A percentile compares a stretch with the other conserved stretches of the same genome.
Conservation (phyloP, 2,329 filamentous ascomycete genomes). For the Blastomyces percursus region DNA sequence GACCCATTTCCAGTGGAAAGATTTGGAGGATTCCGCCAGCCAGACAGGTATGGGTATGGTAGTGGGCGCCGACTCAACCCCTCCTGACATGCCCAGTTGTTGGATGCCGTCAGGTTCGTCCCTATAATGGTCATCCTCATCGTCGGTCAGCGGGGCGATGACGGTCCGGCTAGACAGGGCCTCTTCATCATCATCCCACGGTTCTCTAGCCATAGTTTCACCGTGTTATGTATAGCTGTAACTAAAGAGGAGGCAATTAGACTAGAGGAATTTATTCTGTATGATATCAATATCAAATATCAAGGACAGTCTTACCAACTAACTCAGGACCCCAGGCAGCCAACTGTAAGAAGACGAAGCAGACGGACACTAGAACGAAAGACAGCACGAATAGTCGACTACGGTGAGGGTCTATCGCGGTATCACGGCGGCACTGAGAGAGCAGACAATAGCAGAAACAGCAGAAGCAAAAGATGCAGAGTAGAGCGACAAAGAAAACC, state of each 20-base stretch:
- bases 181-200: slow-evolving; percentile 23
- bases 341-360: background rate
- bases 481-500: background rate
- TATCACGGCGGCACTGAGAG: background rate
- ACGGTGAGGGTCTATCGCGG: background rate
- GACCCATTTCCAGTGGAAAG: slow-evolving; percentile 40
- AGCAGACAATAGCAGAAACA: background rate
- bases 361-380: background rate
- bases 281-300: background rate
- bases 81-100: slow-evolving; percentile 8
- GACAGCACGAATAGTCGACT: background rate
- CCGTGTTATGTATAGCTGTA: background rate
- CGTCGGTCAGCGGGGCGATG: slow-evolving; percentile 26
- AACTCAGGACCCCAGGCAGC: too few species aligned
- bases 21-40: slow-evolving; percentile 38
- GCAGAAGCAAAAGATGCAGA: background rate
- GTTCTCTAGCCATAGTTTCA: slow-evolving; percentile 23
- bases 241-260: background rate
- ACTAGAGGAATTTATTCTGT: background rate
- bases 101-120: slow-evolving; percentile 25
- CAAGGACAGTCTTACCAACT: background rate
- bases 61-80: background rate
- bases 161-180: slow-evolving; percentile 22
- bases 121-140: slow-evolving; percentile 25
- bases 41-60: slow-evolving; percentile 35